These are phyloP conservation scores for Glutinoglossum americanum DNA, from an alignment of 495 filamentous ascomycete genomes.

Conservation along the genomic window DNA sequence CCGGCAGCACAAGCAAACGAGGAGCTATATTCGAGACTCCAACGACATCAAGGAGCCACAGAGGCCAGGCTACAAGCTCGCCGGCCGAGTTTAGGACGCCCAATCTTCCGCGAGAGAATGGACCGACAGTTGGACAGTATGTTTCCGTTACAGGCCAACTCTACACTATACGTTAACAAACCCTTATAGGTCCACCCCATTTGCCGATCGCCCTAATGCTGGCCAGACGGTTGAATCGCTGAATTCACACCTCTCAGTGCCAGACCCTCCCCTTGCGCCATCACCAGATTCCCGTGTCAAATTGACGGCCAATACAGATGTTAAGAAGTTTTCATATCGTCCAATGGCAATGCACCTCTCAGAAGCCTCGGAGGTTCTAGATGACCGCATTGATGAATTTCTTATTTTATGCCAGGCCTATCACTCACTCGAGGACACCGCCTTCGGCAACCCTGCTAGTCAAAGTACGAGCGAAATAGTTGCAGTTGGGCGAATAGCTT, in stretches of 20 bases:
- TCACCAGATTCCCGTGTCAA: conserved; percentile 56
- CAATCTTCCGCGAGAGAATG: conserved; percentile 1
- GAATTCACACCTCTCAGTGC: conserved; percentile 46
- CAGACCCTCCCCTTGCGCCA: conserved; percentile 53
- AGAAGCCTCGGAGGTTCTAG: conserved; percentile 75
- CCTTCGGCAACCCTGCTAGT: conserved; percentile 67
- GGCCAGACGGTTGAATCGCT: conserved; percentile 64
- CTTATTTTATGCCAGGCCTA: conserved; percentile 44
- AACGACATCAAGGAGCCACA: conserved; percentile 27
- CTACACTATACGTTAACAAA: neutral
- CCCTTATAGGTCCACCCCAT: conserved; percentile 28
- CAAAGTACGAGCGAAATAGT: conserved; percentile 73
- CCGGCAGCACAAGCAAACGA: conserved; percentile 35
- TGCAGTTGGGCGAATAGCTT: conserved; percentile 77
- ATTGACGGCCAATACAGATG: conserved; percentile 59
- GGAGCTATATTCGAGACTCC: conserved; percentile 40
- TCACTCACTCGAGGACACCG: conserved; percentile 53
- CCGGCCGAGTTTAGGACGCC: conserved; percentile 19
- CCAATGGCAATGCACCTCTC: conserved; percentile 84
- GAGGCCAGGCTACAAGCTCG: conserved; percentile 23
- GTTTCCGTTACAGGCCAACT: neutral
- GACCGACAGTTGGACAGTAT: neutral
- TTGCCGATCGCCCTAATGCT: conserved; percentile 49
- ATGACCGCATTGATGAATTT: conserved; percentile 89
- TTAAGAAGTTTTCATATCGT: conserved; percentile 77